Conservation (phyloP, 2,329 filamentous ascomycete species). For the Pseudopyrenochaeta lycopersici region DNA sequence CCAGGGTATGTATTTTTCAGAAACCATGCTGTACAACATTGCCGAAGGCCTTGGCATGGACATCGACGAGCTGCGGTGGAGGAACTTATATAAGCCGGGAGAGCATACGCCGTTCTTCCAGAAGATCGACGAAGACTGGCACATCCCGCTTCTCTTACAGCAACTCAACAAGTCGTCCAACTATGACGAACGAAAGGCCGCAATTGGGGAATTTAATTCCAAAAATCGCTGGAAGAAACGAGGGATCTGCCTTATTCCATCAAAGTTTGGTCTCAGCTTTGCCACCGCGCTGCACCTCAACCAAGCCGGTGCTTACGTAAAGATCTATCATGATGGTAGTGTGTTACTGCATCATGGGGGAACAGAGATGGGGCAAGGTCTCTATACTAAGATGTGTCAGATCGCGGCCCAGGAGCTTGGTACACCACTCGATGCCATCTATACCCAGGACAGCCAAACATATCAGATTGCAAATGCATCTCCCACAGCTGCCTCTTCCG, state of each 20-base stretch:
- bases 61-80: constrained; percentile 78
- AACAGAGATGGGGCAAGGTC: constrained; percentile 95
- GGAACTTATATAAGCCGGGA: constrained; percentile 82
- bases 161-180: constrained; percentile 79
- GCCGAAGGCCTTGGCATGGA: constrained; percentile 88
- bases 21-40: constrained; percentile 86
- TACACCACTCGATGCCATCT: constrained; percentile 83
- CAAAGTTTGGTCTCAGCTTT: constrained; percentile 96
- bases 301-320: constrained; percentile 89
- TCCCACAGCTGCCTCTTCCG: constrained; percentile 89
- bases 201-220: constrained; percentile 79
- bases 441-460: constrained; percentile 90
- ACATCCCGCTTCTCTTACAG: constrained; percentile 90
- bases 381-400: constrained; percentile 96
- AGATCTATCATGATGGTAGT: constrained; percentile 95
- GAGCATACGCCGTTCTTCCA: constrained; percentile 93
- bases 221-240: constrained; percentile 92
- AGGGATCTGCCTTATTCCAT: constrained; percentile 84
- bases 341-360: constrained; percentile 92
- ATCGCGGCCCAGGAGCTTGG: constrained; percentile 88
- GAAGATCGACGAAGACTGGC: constrained; percentile 80
- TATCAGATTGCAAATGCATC: constrained; percentile 89
- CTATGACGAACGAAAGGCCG: constrained; percentile 74
- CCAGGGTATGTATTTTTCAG: constrained; percentile 92
- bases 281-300: constrained; percentile 89